Percentiles rank a stretch among this genome's conserved stretches.
These are phyloP conservation scores for Gaillardinia entomophila DNA, from an alignment of 805 yeast genomes.

Conservation along the genomic window DNA sequence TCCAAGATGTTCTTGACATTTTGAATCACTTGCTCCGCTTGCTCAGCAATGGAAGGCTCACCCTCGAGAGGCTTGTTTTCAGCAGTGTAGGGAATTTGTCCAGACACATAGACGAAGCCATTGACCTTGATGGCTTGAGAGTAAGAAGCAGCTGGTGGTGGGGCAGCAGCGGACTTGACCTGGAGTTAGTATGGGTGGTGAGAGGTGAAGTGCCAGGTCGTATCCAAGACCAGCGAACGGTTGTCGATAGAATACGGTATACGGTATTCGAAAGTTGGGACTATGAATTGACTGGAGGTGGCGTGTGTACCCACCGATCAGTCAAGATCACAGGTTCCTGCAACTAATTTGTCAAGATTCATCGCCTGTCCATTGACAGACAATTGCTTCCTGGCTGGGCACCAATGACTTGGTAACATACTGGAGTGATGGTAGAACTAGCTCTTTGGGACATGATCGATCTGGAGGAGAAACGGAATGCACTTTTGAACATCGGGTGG, in stretches of 20 bases:
- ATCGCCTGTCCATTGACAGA: too few species aligned
- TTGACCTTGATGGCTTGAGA: conserved; percentile 93
- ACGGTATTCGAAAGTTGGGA: too few species aligned
- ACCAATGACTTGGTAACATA: conserved; percentile 4
- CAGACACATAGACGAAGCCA: conserved; percentile 84
- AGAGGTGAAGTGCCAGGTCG: neutral
- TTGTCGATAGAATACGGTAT: too few species aligned
- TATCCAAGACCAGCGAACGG: neutral
- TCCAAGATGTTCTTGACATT: conserved; percentile 69
- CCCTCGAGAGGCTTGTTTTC: conserved; percentile 78
- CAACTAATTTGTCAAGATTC: too few species aligned
- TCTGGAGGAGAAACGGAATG: conserved; percentile 12
- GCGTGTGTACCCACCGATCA: too few species aligned
- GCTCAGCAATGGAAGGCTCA: conserved; percentile 56
- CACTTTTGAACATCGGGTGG: conserved; percentile 12
- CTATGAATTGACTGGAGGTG: too few species aligned
- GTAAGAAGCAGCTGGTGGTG: conserved; percentile 95
- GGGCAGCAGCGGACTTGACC: conserved; percentile 73
- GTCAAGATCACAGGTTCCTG: too few species aligned
- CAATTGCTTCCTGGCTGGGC: too few species aligned
- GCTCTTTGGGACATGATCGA: conserved; percentile 18
- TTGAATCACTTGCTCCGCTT: conserved; percentile 68
- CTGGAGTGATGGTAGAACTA: conserved; percentile 13
- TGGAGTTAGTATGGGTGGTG: conserved; percentile 10
- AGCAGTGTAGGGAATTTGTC: conserved; percentile 89